Evolutionary conservation across 257 asterid genomes (phyloP).

Genomic region (Solanum paucissectum): DNA sequence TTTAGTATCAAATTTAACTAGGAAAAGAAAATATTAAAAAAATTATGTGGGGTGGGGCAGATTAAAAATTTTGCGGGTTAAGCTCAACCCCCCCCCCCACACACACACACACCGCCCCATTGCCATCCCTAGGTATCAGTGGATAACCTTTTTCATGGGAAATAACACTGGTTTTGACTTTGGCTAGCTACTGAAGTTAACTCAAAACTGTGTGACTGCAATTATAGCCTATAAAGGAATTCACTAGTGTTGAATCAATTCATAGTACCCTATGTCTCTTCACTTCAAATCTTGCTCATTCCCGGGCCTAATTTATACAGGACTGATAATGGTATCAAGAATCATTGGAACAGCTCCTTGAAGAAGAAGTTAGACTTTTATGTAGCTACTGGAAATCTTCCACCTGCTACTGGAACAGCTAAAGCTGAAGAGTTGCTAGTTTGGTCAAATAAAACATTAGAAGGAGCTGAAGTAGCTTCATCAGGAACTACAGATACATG

Average conservation of each 20-base stretch:
- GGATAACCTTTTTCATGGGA: background rate
- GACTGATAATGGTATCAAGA: slow-evolving; percentile 96
- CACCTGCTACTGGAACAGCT: slow-evolving; percentile 34
- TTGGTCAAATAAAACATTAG: slow-evolving; percentile 26
- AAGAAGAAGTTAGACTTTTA: slow-evolving; percentile 89
- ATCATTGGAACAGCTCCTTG: slow-evolving; percentile 98
- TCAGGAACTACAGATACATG: slow-evolving; percentile 28
- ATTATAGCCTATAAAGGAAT: background rate
- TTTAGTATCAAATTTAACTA: too few relatives aligned
- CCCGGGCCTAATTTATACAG: slow-evolving; percentile 29
- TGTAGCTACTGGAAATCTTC: slow-evolving; percentile 82
- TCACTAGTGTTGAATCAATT: background rate
- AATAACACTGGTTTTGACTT: background rate
- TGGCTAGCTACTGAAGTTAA: background rate
- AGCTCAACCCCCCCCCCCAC: too few relatives aligned
- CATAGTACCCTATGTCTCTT: background rate
- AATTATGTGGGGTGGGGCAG: too few relatives aligned
- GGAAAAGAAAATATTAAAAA: too few relatives aligned
- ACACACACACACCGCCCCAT: too few relatives aligned
- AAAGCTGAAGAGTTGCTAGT: slow-evolving; percentile 21
- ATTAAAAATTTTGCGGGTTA: too few relatives aligned
- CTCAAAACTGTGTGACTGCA: background rate
- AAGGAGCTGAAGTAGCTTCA: slow-evolving; percentile 24
- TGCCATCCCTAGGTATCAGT: background rate
- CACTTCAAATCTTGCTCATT: background rate